These are phyloP conservation scores for Viola odorata DNA, from an alignment of 345 rosid genomes.

Conservation along the genomic window DNA sequence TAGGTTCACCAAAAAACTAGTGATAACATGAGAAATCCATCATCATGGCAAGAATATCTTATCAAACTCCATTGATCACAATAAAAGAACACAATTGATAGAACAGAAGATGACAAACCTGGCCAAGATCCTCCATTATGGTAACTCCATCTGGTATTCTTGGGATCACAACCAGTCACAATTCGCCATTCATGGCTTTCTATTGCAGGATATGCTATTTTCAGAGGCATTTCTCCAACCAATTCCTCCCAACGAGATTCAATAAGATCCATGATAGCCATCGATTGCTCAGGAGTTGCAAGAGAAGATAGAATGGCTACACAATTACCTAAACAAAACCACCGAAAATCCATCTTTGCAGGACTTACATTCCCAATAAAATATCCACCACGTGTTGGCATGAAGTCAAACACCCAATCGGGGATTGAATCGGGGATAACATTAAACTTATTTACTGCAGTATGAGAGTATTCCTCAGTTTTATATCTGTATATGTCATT, in stretches of 20 bases:
- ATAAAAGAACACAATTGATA: not conserved
- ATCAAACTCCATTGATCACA: too few relatives aligned
- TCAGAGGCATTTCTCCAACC: constrained; percentile 36
- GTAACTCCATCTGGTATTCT: constrained; percentile 37
- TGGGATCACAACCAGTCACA: constrained; percentile 35
- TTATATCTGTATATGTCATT: constrained; percentile 33
- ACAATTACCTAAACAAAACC: constrained; percentile 35
- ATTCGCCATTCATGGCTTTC: constrained; percentile 33
- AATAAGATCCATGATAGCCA: constrained; percentile 32
- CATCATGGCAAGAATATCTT: too few relatives aligned
- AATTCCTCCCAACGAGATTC: constrained; percentile 33
- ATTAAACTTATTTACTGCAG: constrained; percentile 36
- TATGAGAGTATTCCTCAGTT: constrained; percentile 36
- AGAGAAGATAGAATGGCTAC: constrained; percentile 32
- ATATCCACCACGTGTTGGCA: constrained; percentile 36
- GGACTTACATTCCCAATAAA: constrained; percentile 36
- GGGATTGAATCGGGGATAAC: constrained; percentile 37
- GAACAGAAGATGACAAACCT: constrained; percentile 11
- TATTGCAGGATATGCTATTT: constrained; percentile 30
- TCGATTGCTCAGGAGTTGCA: constrained; percentile 30
- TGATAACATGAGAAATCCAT: too few relatives aligned
- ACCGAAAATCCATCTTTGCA: constrained; percentile 30
- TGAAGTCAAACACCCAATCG: constrained; percentile 31
- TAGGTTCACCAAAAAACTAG: too few relatives aligned
- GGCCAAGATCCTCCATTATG: constrained; percentile 41